Base-by-base conservation (phyloP, 1,284 basidiomycete species). In the Puccinia coronata region DNA sequence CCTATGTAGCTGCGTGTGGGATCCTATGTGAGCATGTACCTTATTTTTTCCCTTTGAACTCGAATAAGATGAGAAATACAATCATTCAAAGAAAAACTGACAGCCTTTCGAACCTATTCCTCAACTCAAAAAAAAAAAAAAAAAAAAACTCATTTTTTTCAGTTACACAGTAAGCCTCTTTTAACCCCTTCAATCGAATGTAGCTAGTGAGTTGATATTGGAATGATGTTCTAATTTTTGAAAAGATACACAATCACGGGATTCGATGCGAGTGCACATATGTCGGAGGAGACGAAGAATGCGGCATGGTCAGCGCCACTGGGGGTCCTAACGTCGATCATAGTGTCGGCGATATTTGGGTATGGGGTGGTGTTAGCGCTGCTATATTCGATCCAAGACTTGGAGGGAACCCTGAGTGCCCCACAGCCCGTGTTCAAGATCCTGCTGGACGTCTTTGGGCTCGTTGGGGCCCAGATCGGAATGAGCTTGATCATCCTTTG, bases 221-320 rank as follows among this genome's bases (percentile, higher is more conserved):
- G 9, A 25, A 20, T 43, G n/a, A 25, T 43, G 12, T 6, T 20
- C 16, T 51, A 4, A 18, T 36, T 39, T 39, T 25, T 5, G 12
- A 59, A 59, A 31, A 59, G 36, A 39, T 73, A 73, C 70, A 53
- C 41, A 28, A 39, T 31, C 79, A 51, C 65, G 39, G 73, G 82
- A 34, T 84, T 84, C 59, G 82, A 84, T 47, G 84, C 84, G 0
- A 74, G 70, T 11, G 69, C 76, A 14, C 84, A 92, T 90, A 91
- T 92, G 91, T 91, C 91, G 0, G 92, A 93, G 86, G 92, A 93
- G 85, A 93, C 92, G 0, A 89, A 87, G 70, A 91, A 92, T 84
- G 91, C 92, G 11, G 83, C 84, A 1, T 75, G 65, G 0, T 69
- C 70, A 5, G 83, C 85, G 0, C 85, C 84, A 0, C 47, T 82